These are phyloP conservation scores for Bacidia gigantensis DNA, from an alignment of 495 filamentous ascomycete genomes.

Conservation along the genomic window DNA sequence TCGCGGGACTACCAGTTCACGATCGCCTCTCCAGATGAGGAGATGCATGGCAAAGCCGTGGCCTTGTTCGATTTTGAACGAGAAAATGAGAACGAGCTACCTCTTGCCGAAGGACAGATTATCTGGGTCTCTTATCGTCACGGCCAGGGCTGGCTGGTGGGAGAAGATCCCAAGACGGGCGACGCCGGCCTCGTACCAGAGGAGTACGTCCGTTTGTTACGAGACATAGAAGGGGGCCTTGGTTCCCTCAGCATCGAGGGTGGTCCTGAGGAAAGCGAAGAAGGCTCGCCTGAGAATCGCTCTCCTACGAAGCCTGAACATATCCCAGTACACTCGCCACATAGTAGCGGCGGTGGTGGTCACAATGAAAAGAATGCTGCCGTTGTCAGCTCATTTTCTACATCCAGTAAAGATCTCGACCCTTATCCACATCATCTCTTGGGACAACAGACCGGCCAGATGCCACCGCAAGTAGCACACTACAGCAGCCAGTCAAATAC, in stretches of 20 bases:
- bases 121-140: constrained; percentile 94
- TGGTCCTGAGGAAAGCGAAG: constrained; percentile 8
- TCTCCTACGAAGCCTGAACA: constrained; percentile 41
- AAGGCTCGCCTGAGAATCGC: constrained; percentile 10
- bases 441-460: constrained; percentile 42
- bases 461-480: constrained; percentile 47
- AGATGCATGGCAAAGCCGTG: constrained; percentile 94
- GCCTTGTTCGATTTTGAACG: constrained; percentile 88
- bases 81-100: constrained; percentile 94
- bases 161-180: constrained; percentile 85
- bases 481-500: constrained; percentile 50
- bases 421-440: constrained; percentile 54
- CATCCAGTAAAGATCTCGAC: constrained; percentile 58
- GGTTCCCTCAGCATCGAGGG: constrained; percentile 33
- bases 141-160: constrained; percentile 93
- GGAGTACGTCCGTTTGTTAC: constrained; percentile 85
- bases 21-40: constrained; percentile 88
- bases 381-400: constrained; percentile 60
- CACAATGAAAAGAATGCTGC: constrained; percentile 44
- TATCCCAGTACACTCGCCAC: constrained; percentile 33
- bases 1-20: constrained; percentile 88
- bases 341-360: constrained; percentile 23
- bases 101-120: constrained; percentile 83
- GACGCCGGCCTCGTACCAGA: constrained; percentile 86
- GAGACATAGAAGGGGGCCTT: constrained; percentile 70